A percentile compares a stretch with the other conserved stretches of the same genome.
phyloP scores from a whole-genome alignment of 768 basidiomycete species.

The Tubosaeta sp. region DNA sequence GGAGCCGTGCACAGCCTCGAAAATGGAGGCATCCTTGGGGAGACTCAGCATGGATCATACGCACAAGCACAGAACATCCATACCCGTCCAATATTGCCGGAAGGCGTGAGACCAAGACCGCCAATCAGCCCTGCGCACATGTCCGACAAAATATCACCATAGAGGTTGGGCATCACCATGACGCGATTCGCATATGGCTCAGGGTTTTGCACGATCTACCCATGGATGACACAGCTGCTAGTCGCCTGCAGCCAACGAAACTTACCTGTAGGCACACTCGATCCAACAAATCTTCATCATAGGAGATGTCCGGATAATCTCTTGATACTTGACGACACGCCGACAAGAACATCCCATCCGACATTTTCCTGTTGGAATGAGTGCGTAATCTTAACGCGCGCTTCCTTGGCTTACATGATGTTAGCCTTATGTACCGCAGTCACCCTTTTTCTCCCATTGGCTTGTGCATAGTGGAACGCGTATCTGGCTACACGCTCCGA shows the following conservation, averaged over 20 bases:
- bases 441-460: conserved; percentile 82
- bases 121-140: conserved; percentile 99
- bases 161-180: conserved; percentile 99
- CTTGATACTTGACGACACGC: conserved; percentile 96
- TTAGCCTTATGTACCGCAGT: conserved; percentile 99
- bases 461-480: conserved; percentile 96
- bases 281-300: conserved; percentile 97
- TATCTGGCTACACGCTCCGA: conserved; percentile 98
- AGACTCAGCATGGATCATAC: conserved; percentile 12
- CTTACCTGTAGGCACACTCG: conserved; percentile 88
- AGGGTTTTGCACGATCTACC: conserved; percentile 87
- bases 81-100: conserved; percentile 94
- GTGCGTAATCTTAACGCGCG: conserved; percentile 3
- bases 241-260: background rate
- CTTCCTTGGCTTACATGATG: conserved; percentile 72
- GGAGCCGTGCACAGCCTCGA: conserved; percentile 98
- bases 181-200: conserved; percentile 91
- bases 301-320: conserved; percentile 88
- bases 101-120: conserved; percentile 94
- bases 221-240: background rate
- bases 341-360: conserved; percentile 98
- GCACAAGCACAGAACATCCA: conserved; percentile 23
- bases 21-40: conserved; percentile 90
- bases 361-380: conserved; percentile 82
- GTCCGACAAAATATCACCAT: conserved; percentile 93